These are phyloP conservation scores for Penicillium riverlandense DNA, from an alignment of 495 filamentous ascomycete species.

Conservation along the genomic window DNA sequence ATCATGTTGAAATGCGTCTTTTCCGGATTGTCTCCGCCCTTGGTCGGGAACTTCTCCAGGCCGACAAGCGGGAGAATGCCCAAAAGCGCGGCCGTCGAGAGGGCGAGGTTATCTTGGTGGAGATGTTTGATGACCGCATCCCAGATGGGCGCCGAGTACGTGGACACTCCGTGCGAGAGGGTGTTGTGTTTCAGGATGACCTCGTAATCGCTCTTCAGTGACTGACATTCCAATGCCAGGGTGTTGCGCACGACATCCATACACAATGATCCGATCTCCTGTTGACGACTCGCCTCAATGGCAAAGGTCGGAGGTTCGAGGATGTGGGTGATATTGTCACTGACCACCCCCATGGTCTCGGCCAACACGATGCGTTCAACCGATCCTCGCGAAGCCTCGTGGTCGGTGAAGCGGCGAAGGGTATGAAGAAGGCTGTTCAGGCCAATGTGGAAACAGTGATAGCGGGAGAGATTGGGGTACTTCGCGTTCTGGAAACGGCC, in stretches of 20 bases:
- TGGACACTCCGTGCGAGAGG: constrained; percentile 60
- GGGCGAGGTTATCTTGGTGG: constrained; percentile 49
- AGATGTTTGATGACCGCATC: constrained; percentile 64
- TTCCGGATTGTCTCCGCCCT: constrained; percentile 40
- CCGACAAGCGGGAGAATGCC: constrained; percentile 61
- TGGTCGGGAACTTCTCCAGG: constrained; percentile 61
- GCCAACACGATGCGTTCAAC: constrained; percentile 47
- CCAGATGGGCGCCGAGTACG: constrained; percentile 66
- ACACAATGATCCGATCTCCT: constrained; percentile 29
- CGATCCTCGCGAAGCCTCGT: constrained; percentile 38
- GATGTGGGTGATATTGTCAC: constrained; percentile 39
- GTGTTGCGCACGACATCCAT: constrained; percentile 64
- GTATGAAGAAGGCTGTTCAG: constrained; percentile 43
- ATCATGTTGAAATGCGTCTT: constrained; percentile 67
- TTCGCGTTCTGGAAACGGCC: constrained; percentile 51
- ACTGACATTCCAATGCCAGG: constrained; percentile 68
- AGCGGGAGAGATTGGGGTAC: constrained; percentile 35
- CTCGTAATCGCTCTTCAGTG: constrained; percentile 62
- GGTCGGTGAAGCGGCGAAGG: constrained; percentile 44
- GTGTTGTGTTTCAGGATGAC: constrained; percentile 49
- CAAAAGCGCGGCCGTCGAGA: constrained; percentile 65
- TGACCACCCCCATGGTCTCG: constrained; percentile 46
- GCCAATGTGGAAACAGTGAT: constrained; percentile 45
- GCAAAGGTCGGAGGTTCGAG: constrained; percentile 33
- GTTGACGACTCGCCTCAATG: constrained; percentile 28